Base-by-base conservation (phyloP, 2,329 filamentous ascomycete species). In the Lachnellula arida region DNA sequence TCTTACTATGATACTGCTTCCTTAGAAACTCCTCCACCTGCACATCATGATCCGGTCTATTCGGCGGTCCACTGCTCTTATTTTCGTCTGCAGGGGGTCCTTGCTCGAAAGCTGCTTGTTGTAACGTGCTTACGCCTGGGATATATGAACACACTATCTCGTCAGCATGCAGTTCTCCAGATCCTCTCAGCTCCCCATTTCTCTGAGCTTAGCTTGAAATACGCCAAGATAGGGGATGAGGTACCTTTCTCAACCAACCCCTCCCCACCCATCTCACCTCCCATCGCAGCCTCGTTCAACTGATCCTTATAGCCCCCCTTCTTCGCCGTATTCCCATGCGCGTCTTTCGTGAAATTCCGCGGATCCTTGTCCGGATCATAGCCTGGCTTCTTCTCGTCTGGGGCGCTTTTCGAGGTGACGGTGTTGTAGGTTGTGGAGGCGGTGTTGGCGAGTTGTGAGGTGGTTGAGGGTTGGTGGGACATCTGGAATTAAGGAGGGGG, bases 11-110 rank as follows among this genome's bases (percentile, higher is more conserved):
- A 50, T 67, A 68, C 49, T 67, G 65, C 9, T 56, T 53, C 46
- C 63, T 63, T 32, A 68, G 51, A 44, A 68, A 68, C 52, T 67
- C 53, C 54, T 67, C 64, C n/a, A 67, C 65, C 34, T 66, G 66
- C n/a, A 64, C 60, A 60, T 68, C 65, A 56, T 67, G 59, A 53
- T 65, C 61, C 7, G 65, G 64, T 60, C 64, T 54, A 6, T 51
- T 55, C 5, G 65, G 65, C 6, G 65, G 64, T 47, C 49, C 54
- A 28, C 25, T 32, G 49, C 42, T 35, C 17, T 32, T 34, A 35
- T 6, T 59, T 53, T 56, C 57, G 4, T 32, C 28, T 4, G 8
- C 4, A 11, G 28, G 9, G 9, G 56, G 43, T 23, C 52, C 55
- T 54, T 60, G 56, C 12, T 63, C 55, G 11, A 53, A 51, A 14